Evolutionary conservation across 805 yeast genomes (phyloP).

Genomic region (Priceomyces medius): DNA sequence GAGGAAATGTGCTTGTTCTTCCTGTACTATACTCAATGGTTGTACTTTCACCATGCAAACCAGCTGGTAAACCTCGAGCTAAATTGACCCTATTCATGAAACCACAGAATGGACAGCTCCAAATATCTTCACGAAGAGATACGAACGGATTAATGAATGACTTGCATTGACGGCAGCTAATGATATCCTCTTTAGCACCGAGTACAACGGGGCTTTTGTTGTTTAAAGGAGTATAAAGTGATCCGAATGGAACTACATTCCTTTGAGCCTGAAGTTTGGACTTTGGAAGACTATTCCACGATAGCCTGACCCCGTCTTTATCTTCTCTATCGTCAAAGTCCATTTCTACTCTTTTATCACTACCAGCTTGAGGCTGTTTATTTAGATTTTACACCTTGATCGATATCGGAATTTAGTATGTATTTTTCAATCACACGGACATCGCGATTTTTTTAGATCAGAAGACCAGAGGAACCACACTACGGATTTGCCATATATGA

Average conservation of each 20-base stretch:
- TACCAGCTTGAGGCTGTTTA: background rate
- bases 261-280: constrained; percentile 53
- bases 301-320: constrained; percentile 66
- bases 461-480: no score
- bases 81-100: constrained; percentile 38
- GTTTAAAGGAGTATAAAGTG: constrained; percentile 60
- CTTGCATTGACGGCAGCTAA: constrained; percentile 53
- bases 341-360: constrained; percentile 25
- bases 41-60: constrained; percentile 38
- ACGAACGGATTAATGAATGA: constrained; percentile 56
- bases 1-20: constrained; percentile 39
- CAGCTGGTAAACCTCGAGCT: constrained; percentile 30
- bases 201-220: constrained; percentile 38
- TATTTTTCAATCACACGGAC: background rate
- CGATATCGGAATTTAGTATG: constrained; percentile 2
- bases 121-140: constrained; percentile 32
- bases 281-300: constrained; percentile 67
- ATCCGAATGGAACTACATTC: constrained; percentile 54
- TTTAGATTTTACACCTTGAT: background rate
- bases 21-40: constrained; percentile 54
- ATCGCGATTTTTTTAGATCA: no score
- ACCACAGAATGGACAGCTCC: constrained; percentile 61
- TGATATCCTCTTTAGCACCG: constrained; percentile 37
- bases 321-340: constrained; percentile 63
- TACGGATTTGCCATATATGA: no score